Evolutionary conservation across 2,329 filamentous ascomycete genomes (phyloP).

Genomic region (Cordyceps cateniannulata): DNA sequence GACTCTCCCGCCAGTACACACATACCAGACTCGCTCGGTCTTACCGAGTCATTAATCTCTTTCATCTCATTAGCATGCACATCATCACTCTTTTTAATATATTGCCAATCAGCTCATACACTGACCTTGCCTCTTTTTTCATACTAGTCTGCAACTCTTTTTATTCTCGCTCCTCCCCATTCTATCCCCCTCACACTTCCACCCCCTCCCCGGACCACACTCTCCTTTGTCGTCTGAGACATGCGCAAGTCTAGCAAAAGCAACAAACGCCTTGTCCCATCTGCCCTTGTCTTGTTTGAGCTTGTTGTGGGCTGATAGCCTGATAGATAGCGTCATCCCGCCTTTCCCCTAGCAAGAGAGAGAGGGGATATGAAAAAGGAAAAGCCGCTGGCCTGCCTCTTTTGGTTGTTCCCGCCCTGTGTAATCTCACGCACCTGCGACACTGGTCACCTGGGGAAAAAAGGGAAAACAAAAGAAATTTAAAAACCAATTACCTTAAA

Average conservation of each 20-base stretch:
- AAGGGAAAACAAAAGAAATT: too few relatives aligned
- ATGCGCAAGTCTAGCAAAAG: neutral
- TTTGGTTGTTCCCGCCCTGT: neutral
- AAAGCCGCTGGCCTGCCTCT: neutral
- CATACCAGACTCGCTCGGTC: too few relatives aligned
- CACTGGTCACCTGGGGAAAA: neutral
- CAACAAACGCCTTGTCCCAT: neutral
- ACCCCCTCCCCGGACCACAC: neutral
- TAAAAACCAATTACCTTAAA: too few relatives aligned
- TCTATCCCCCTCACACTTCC: too few relatives aligned
- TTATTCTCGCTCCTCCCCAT: too few relatives aligned
- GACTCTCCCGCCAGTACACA: too few relatives aligned
- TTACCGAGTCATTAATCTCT: neutral
- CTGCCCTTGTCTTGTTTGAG: neutral
- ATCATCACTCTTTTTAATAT: neutral
- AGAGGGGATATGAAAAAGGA: too few relatives aligned
- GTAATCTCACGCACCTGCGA: neutral
- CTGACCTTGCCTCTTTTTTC: too few relatives aligned
- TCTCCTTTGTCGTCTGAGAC: slow-evolving; percentile 7
- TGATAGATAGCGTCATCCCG: neutral
- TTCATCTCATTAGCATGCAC: neutral
- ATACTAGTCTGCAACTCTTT: neutral
- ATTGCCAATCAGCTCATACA: too few relatives aligned
- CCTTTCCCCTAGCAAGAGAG: neutral
- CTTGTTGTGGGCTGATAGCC: neutral